Evolutionary conservation across 1,284 basidiomycete species (phyloP).

Genomic region (Ustilago bromivora): DNA sequence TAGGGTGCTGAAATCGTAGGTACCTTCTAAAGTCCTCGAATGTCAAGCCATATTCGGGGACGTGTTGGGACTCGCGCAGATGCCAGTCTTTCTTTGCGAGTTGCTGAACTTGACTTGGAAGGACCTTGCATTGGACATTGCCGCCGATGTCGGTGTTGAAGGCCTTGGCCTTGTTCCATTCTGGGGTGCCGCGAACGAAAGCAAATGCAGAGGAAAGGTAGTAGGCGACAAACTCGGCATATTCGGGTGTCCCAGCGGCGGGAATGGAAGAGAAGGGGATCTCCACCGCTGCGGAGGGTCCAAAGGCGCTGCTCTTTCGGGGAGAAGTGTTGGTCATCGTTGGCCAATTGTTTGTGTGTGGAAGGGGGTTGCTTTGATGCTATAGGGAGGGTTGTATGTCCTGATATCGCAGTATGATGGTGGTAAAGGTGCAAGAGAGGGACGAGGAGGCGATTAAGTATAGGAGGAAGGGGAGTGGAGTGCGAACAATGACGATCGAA

Average conservation of each 20-base stretch:
- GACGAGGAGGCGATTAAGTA: background rate
- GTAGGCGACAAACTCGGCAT: conserved; percentile 35
- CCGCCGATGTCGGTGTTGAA: conserved; percentile 37
- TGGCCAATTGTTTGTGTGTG: background rate
- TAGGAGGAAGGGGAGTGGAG: background rate
- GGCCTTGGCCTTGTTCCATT: conserved; percentile 41
- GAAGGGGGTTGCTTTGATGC: too few relatives aligned
- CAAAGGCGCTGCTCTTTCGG: background rate
- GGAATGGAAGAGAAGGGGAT: conserved; percentile 42
- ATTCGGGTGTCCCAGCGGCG: conserved; percentile 35
- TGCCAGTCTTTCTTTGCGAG: conserved; percentile 59
- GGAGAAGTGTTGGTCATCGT: conserved; percentile 2
- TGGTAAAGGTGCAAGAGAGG: background rate
- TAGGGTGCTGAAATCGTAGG: conserved; percentile 53
- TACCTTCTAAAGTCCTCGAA: conserved; percentile 57
- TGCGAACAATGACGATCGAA: background rate
- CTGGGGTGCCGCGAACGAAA: conserved; percentile 26
- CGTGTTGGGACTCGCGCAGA: conserved; percentile 50
- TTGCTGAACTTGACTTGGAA: conserved; percentile 24
- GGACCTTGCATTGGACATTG: conserved; percentile 36
- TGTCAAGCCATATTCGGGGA: conserved; percentile 29
- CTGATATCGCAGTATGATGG: background rate
- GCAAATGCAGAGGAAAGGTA: conserved; percentile 40
- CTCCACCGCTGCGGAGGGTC: conserved; percentile 36
- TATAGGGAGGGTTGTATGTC: background rate